Percentiles rank a stretch among this genome's conserved stretches.
phyloP scores from a whole-genome alignment of 495 filamentous ascomycete species.

The Xylaria venustula region DNA sequence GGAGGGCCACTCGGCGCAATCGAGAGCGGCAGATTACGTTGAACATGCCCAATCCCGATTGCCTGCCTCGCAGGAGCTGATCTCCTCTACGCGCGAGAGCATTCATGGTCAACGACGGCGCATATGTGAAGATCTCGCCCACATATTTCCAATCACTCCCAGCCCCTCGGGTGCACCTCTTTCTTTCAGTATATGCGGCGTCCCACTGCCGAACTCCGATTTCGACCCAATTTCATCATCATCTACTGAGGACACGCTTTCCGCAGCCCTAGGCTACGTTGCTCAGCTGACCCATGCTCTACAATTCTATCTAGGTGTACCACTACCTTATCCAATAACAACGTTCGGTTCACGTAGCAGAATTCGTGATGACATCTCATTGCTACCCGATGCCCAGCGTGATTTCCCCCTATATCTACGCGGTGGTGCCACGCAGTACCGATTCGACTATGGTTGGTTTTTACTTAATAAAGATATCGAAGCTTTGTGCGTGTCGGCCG shows the following conservation, averaged over 20 bases:
- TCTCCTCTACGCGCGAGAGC: slow-evolving; percentile 57
- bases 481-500: slow-evolving; percentile 70
- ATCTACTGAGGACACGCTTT: slow-evolving; percentile 63
- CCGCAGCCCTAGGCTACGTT: slow-evolving; percentile 80
- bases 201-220: slow-evolving; percentile 74
- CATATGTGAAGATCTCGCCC: slow-evolving; percentile 76
- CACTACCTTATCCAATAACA: slow-evolving; percentile 77
- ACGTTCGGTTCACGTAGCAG: slow-evolving; percentile 70
- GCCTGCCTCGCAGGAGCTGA: slow-evolving; percentile 48
- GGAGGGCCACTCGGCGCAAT: slow-evolving; percentile 58
- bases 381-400: slow-evolving; percentile 59
- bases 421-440: slow-evolving; percentile 63
- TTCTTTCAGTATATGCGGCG: slow-evolving; percentile 71
- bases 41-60: slow-evolving; percentile 59
- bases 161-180: slow-evolving; percentile 53
- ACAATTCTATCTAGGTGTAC: slow-evolving; percentile 76
- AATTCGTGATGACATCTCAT: slow-evolving; percentile 77
- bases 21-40: slow-evolving; percentile 54
- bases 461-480: slow-evolving; percentile 93
- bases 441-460: slow-evolving; percentile 95
- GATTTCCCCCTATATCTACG: slow-evolving; percentile 80
- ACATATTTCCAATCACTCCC: slow-evolving; percentile 78
- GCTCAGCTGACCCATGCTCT: slow-evolving; percentile 74
- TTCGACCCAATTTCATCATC: slow-evolving; percentile 53
- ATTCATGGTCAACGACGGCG: slow-evolving; percentile 79